phyloP scores from a whole-genome alignment of 73 alveolate genomes.

The Paramecium sexaurelia region DNA sequence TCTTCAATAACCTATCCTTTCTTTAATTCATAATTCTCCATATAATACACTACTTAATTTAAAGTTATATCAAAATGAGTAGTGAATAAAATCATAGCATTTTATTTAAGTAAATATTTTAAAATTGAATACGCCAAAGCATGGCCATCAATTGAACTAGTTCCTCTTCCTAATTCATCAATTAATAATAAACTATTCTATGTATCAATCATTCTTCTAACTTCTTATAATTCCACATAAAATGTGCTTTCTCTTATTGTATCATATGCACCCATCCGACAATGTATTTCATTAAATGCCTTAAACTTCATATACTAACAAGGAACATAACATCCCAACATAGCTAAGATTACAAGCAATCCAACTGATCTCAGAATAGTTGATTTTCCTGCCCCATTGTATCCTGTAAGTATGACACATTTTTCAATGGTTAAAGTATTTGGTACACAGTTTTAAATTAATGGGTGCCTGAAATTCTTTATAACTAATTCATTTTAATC shows the following conservation, averaged over 20 bases:
- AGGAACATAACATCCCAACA: slow-evolving; percentile 35
- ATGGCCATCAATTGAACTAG: slow-evolving; percentile 53
- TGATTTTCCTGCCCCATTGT: slow-evolving; percentile 52
- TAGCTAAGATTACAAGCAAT: background rate
- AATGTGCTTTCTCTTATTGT: slow-evolving; percentile 13
- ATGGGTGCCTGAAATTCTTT: slow-evolving; percentile 2
- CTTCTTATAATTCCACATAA: slow-evolving; percentile 2
- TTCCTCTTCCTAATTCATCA: slow-evolving; percentile 58
- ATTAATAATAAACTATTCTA: background rate
- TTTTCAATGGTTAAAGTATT: background rate
- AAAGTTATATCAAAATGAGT: slow-evolving; percentile 34
- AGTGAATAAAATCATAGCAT: background rate
- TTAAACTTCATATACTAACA: background rate
- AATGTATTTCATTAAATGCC: background rate
- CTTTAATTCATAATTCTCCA: background rate
- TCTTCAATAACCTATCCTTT: background rate
- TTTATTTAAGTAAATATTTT: slow-evolving; percentile 29
- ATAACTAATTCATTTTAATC: background rate
- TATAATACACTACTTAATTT: background rate
- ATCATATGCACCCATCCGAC: slow-evolving; percentile 58
- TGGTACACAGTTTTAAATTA: background rate
- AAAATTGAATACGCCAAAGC: background rate
- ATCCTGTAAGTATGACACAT: background rate
- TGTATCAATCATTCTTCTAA: slow-evolving; percentile 8
- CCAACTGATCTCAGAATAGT: slow-evolving; percentile 29